phyloP scores from a whole-genome alignment of 2,329 filamentous ascomycete species.

The Xylariales sp. region DNA sequence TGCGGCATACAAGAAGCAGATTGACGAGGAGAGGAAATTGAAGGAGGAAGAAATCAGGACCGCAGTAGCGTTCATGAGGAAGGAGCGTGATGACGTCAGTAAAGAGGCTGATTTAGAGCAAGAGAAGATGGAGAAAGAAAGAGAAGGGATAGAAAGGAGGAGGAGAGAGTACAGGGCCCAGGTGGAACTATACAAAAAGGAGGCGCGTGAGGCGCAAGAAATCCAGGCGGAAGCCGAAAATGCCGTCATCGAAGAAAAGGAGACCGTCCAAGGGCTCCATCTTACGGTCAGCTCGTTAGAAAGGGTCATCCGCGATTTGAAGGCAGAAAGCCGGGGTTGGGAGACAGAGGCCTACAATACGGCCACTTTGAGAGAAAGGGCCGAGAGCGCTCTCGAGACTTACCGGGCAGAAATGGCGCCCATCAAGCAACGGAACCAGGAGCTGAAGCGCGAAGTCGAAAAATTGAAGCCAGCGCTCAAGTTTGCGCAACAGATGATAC shows the following conservation, averaged over 20 bases:
- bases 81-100: not conserved
- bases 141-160: not conserved
- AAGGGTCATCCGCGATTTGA: not conserved
- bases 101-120: not conserved
- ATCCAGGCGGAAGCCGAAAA: not conserved
- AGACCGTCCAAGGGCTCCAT: not conserved
- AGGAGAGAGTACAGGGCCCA: slow-evolving; percentile 3
- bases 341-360: not conserved
- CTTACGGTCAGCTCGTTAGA: not conserved
- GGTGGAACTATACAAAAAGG: slow-evolving; percentile 10
- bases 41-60: not conserved
- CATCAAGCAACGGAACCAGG: not conserved
- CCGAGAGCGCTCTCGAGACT: not conserved
- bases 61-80: not conserved
- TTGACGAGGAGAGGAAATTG: not conserved
- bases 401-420: not conserved
- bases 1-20: not conserved
- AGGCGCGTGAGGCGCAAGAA: not conserved
- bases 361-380: not conserved
- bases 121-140: slow-evolving; percentile 5
- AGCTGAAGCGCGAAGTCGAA: not conserved
- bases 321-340: not conserved
- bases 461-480: not conserved
- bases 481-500: not conserved
- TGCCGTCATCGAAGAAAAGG: not conserved